Conservation (phyloP, 176 grass and related monocot genomes). For the Phoenix dactylifera region DNA sequence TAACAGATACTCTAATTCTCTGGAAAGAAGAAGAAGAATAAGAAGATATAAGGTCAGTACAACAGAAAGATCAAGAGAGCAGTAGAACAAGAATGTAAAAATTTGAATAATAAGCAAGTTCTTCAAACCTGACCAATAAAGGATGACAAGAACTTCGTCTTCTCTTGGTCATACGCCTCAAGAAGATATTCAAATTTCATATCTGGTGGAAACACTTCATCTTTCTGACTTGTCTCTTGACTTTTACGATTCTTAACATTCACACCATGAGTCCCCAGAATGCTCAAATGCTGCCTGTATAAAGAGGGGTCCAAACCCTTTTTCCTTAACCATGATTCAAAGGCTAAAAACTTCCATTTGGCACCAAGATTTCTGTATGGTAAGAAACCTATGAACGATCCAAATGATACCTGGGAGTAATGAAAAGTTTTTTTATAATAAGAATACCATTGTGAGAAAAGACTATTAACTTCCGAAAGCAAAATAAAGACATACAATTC, state of each 20-base stretch:
- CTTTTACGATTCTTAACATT: constrained; percentile 17
- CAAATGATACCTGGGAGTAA: constrained; percentile 68
- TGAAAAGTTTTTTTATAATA: neutral
- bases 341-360: constrained; percentile 82
- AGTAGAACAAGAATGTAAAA: too few species aligned
- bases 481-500: neutral
- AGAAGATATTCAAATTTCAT: constrained; percentile 75
- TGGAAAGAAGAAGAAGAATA: constrained; percentile 27
- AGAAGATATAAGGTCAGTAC: constrained; percentile 2
- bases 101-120: constrained; percentile 1
- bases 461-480: constrained; percentile 1
- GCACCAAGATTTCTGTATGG: constrained; percentile 75
- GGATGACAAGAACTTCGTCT: constrained; percentile 86
- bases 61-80: neutral
- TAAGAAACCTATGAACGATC: constrained; percentile 79
- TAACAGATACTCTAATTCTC: constrained; percentile 64
- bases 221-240: constrained; percentile 29
- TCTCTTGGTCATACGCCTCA: constrained; percentile 60
- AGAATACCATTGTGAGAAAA: neutral
- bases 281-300: constrained; percentile 48
- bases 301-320: constrained; percentile 66
- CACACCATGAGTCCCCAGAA: constrained; percentile 39
- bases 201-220: constrained; percentile 37
- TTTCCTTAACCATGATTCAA: constrained; percentile 88
- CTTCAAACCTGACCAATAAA: constrained; percentile 88